These are phyloP conservation scores for Lepiota venenata DNA, from an alignment of 768 basidiomycete genomes.

Conservation along the genomic window DNA sequence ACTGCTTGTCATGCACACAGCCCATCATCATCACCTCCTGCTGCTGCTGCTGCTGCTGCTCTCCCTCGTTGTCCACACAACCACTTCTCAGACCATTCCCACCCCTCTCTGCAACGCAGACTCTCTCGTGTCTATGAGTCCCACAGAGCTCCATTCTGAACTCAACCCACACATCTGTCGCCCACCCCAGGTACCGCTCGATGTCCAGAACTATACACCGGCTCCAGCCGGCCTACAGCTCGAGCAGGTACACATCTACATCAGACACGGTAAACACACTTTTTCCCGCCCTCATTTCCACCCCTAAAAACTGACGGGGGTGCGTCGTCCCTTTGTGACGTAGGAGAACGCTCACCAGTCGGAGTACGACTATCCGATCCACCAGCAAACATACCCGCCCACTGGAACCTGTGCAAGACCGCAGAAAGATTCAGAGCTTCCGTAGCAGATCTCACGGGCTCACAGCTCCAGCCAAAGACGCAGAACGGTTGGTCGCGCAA, in stretches of 20 bases:
- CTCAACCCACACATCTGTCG: conserved; percentile 18
- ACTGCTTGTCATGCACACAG: neutral
- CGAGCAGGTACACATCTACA: conserved; percentile 72
- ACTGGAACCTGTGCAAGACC: conserved; percentile 66
- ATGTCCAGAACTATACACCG: conserved; percentile 57
- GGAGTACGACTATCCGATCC: conserved; percentile 56
- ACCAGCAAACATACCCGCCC: conserved; percentile 62
- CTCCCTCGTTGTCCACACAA: neutral
- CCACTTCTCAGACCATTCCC: neutral
- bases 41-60: neutral
- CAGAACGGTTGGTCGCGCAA: conserved; percentile 30
- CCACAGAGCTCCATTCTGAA: conserved; percentile 1
- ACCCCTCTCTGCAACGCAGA: neutral
- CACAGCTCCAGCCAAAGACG: neutral
- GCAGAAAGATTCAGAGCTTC: conserved; percentile 48
- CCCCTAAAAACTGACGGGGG: no score
- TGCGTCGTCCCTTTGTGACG: neutral
- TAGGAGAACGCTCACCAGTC: conserved; percentile 81
- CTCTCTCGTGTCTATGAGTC: neutral
- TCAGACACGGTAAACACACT: conserved; percentile 78
- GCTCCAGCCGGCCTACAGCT: conserved; percentile 54
- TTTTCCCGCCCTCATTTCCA: no score
- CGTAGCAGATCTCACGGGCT: conserved; percentile 27
- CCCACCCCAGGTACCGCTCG: conserved; percentile 45
- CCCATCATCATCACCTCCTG: neutral